These are phyloP conservation scores for Acorus gramineus DNA, from an alignment of 106 monocot genomes.

Conservation along the genomic window DNA sequence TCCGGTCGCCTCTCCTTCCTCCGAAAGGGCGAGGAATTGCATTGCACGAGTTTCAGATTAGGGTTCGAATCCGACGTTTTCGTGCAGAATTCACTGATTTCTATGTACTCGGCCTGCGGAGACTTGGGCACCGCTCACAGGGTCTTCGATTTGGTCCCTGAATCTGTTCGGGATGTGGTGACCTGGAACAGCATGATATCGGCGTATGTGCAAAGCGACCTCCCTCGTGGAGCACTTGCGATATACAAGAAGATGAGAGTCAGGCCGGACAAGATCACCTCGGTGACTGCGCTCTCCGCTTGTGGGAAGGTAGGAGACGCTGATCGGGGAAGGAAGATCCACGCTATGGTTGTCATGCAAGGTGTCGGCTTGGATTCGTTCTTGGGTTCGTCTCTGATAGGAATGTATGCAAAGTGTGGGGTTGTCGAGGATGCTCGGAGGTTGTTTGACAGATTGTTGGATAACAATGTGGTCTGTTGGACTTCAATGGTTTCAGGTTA, in stretches of 20 bases:
- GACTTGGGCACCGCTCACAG: conserved; percentile 6
- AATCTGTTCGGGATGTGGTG: conserved; percentile 31
- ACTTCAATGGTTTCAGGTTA: conserved; percentile 65
- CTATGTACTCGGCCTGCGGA: conserved; percentile 39
- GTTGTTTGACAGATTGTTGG: conserved; percentile 48
- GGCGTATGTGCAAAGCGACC: conserved; percentile 26
- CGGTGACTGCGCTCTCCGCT: conserved; percentile 34
- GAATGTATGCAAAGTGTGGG: conserved; percentile 60
- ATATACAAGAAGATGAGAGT: conserved; percentile 40
- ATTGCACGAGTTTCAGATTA: conserved; percentile 34
- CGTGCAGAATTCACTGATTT: conserved; percentile 57
- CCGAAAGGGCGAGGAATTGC: conserved; percentile 19
- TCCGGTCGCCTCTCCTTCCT: conserved; percentile 12
- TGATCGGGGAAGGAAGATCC: conserved; percentile 31
- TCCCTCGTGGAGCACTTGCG: conserved; percentile 20
- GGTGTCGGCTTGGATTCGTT: conserved; percentile 43
- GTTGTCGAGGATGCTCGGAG: conserved; percentile 31
- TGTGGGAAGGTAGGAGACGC: conserved; percentile 28
- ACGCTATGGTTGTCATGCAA: conserved; percentile 22
- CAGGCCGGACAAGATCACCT: conserved; percentile 30
- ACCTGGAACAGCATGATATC: conserved; percentile 79
- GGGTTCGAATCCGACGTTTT: conserved; percentile 41
- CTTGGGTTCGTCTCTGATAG: conserved; percentile 59
- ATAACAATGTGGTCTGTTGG: conserved; percentile 57
- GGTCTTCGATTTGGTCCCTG: conserved; percentile 29